A percentile compares a stretch with the other conserved stretches of the same genome.
Evolutionary conservation across 2,329 filamentous ascomycete genomes (phyloP).

Genomic region (Onygena corvina): DNA sequence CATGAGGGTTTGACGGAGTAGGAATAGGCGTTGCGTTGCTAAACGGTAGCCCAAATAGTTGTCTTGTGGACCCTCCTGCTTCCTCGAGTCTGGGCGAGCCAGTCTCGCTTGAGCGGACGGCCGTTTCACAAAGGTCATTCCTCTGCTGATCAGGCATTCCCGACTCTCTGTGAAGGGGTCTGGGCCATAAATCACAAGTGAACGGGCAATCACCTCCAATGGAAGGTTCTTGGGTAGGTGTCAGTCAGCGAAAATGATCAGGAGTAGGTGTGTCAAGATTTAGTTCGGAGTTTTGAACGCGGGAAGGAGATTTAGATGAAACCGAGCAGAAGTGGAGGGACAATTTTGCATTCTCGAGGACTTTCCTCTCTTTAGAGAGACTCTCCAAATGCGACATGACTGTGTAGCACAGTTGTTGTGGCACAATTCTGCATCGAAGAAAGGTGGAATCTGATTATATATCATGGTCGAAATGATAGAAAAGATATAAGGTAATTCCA

Average conservation of each 20-base stretch:
- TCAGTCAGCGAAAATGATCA: neutral
- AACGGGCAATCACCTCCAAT: neutral
- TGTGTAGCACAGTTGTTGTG: constrained; percentile 7
- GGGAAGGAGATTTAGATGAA: neutral
- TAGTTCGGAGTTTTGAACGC: neutral
- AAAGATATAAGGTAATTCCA: constrained; percentile 10
- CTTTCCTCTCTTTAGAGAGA: neutral
- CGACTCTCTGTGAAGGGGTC: neutral
- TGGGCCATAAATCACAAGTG: neutral
- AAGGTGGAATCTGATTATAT: constrained; percentile 36
- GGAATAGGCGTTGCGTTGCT: neutral
- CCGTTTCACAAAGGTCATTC: neutral
- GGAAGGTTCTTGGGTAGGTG: neutral
- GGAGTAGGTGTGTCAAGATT: neutral
- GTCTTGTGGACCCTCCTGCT: neutral
- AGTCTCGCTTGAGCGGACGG: neutral
- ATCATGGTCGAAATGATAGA: constrained; percentile 10
- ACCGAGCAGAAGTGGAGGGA: neutral
- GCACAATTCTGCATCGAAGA: constrained; percentile 32
- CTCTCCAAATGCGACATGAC: constrained; percentile 7
- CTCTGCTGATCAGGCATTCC: neutral
- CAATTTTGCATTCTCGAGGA: neutral
- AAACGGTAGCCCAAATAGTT: neutral
- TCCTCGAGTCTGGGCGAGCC: neutral
- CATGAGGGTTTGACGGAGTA: constrained; percentile 8